Base-by-base conservation (phyloP, 371 early-diverging fungal species). In the Batkoa obscura region DNA sequence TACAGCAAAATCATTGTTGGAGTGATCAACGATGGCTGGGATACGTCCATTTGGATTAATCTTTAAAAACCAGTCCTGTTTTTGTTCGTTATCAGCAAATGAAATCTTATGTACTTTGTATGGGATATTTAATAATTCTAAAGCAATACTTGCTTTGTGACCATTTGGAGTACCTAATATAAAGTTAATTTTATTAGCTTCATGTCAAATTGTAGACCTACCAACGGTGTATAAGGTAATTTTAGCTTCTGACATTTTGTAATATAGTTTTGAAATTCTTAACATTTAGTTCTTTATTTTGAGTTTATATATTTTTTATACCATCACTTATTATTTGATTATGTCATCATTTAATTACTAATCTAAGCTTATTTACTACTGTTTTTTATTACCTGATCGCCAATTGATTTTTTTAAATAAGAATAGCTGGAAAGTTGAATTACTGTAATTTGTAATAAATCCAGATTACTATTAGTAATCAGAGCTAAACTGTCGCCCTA, bases 1-100 rank as follows among this genome's bases (percentile, higher is more conserved):
- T 12, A 75, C 72, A 37, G 59, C 32, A 58, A 73, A 73, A 58
- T 72, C 71, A 47, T 62, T 63, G 43, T 61, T 59, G 37, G 53
- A 53, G 51, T 65, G 62, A 56, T 72, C 72, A 5, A 68, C 66
- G 39, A 75, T 67, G 33, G 73, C 70, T 37, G 72, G 72, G 17
- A 53, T 35, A 50, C 39, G 68, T 41, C 73, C 72, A 59, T 73
- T 72, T 31, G 76, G 76, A 58, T 70, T 71, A 54, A 76, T 68
- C 66, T 71, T 72, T 48, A 73, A 58, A 57, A 69, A 72, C 71
- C 72, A 72, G 32, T 66, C 66, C 41, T 68, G 60, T 58, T 73
- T 76, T 45, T 76, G 76, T 57, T 68, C 71, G 45, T 62, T 59
- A n/a, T 56, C 63, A 9, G 43, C 9, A 43, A 76, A 65, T 30